These are phyloP conservation scores for Leccinum pellstonianum DNA, from an alignment of 768 basidiomycete genomes.

Conservation along the genomic window DNA sequence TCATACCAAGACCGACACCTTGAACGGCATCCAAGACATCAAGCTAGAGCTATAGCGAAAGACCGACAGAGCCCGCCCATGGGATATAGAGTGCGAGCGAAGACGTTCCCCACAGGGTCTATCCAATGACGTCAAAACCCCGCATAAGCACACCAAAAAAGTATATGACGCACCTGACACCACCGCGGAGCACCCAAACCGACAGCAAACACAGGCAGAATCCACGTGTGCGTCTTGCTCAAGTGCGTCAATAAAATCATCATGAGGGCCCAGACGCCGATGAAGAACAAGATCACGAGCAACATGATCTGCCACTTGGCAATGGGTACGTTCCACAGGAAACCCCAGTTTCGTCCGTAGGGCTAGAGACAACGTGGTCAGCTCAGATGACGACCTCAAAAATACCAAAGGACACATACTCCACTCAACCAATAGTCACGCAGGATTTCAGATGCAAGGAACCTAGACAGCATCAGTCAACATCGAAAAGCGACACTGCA, in stretches of 20 bases:
- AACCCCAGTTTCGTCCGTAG: slow-evolving; percentile 93
- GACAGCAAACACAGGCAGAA: slow-evolving; percentile 92
- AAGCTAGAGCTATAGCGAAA: slow-evolving; percentile 92
- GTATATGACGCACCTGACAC: slow-evolving; percentile 68
- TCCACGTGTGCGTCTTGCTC: slow-evolving; percentile 94
- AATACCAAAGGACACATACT: slow-evolving; percentile 41
- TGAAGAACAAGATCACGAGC: slow-evolving; percentile 80
- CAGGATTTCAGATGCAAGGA: slow-evolving; percentile 87
- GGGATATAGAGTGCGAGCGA: slow-evolving; percentile 91
- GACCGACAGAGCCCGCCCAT: slow-evolving; percentile 84
- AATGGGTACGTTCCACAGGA: slow-evolving; percentile 85
- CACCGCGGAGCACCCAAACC: slow-evolving; percentile 91
- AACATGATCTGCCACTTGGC: slow-evolving; percentile 81
- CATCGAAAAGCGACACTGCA: neutral
- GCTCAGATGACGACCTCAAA: slow-evolving; percentile 4
- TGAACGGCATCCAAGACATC: slow-evolving; percentile 93
- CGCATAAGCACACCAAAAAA: neutral
- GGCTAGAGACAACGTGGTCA: slow-evolving; percentile 45
- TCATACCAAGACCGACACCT: slow-evolving; percentile 92
- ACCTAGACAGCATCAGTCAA: slow-evolving; percentile 36
- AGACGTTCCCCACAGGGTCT: slow-evolving; percentile 95
- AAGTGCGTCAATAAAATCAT: slow-evolving; percentile 76
- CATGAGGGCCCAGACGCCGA: slow-evolving; percentile 80
- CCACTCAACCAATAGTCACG: slow-evolving; percentile 91
- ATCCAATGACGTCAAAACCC: slow-evolving; percentile 6